A percentile compares a stretch with the other conserved stretches of the same genome.
Conservation (phyloP, 208 protist genomes). For the Leishmania tropica region DNA sequence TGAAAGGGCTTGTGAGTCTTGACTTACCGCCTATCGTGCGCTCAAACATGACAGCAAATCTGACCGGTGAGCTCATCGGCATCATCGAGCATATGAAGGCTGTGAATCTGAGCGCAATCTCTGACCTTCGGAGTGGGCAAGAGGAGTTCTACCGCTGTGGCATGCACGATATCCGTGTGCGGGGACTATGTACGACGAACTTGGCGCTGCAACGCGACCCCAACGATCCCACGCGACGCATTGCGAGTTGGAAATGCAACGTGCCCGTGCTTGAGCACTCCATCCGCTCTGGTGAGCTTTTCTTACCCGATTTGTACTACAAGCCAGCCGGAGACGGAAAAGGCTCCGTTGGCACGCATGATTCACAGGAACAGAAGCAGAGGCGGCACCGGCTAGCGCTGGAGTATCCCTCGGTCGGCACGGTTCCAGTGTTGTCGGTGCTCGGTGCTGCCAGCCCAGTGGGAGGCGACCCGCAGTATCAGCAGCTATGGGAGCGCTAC, state of each 20-base stretch:
- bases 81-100: constrained; percentile 50
- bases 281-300: constrained; percentile 40
- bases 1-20: constrained; percentile 47
- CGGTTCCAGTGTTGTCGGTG: constrained; percentile 49
- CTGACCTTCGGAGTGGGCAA: constrained; percentile 46
- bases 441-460: constrained; percentile 57
- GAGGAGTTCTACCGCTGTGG: constrained; percentile 58
- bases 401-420: constrained; percentile 3
- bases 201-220: constrained; percentile 33
- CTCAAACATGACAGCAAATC: constrained; percentile 20
- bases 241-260: constrained; percentile 51
- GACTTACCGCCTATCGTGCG: constrained; percentile 61
- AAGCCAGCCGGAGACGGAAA: constrained; percentile 2
- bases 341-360: not conserved
- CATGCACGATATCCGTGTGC: constrained; percentile 42
- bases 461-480: constrained; percentile 24
- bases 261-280: constrained; percentile 46
- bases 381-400: not conserved
- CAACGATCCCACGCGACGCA: constrained; percentile 7
- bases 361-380: not conserved
- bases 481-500: constrained; percentile 37
- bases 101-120: constrained; percentile 38
- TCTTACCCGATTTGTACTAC: constrained; percentile 38
- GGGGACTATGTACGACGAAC: constrained; percentile 59
- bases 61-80: constrained; percentile 34